Evolutionary conservation across 441 rosid species (phyloP).

Genomic region (Pelargonium citronellum): DNA sequence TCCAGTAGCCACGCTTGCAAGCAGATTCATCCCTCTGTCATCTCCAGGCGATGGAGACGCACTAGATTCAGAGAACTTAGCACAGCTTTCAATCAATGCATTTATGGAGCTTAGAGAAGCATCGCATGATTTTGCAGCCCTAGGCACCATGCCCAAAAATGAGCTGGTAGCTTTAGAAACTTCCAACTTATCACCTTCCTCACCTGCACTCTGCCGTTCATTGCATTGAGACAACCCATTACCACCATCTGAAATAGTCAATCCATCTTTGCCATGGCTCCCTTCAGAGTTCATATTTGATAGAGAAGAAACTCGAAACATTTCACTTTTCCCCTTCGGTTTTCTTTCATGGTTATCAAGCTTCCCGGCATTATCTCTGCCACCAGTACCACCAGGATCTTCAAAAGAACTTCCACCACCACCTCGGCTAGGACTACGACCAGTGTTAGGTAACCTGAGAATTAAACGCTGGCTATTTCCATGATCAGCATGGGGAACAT

Average conservation of each 20-base stretch:
- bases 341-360: slow-evolving; percentile 51
- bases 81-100: slow-evolving; percentile 91
- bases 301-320: slow-evolving; percentile 31
- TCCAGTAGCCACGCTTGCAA: slow-evolving; percentile 93
- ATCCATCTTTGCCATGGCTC: slow-evolving; percentile 52
- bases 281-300: slow-evolving; percentile 47
- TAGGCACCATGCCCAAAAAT: slow-evolving; percentile 41
- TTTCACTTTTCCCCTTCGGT: slow-evolving; percentile 48
- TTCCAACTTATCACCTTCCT: slow-evolving; percentile 42
- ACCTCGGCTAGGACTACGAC: slow-evolving; percentile 69
- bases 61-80: slow-evolving; percentile 54
- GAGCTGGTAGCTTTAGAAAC: slow-evolving; percentile 40
- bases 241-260: slow-evolving; percentile 45
- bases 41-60: slow-evolving; percentile 52
- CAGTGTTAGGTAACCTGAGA: slow-evolving; percentile 67
- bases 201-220: slow-evolving; percentile 40
- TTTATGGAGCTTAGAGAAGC: slow-evolving; percentile 68
- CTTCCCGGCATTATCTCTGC: slow-evolving; percentile 66
- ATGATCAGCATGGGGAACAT: slow-evolving; percentile 39
- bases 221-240: slow-evolving; percentile 46
- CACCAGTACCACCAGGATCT: slow-evolving; percentile 47
- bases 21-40: slow-evolving; percentile 91
- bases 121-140: slow-evolving; percentile 46
- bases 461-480: slow-evolving; percentile 58
- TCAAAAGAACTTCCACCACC: slow-evolving; percentile 63